Percentiles rank a stretch among this genome's conserved stretches.
Evolutionary conservation across 139 green algal genomes (phyloP).

Genomic region (Coccomyxa sp.): DNA sequence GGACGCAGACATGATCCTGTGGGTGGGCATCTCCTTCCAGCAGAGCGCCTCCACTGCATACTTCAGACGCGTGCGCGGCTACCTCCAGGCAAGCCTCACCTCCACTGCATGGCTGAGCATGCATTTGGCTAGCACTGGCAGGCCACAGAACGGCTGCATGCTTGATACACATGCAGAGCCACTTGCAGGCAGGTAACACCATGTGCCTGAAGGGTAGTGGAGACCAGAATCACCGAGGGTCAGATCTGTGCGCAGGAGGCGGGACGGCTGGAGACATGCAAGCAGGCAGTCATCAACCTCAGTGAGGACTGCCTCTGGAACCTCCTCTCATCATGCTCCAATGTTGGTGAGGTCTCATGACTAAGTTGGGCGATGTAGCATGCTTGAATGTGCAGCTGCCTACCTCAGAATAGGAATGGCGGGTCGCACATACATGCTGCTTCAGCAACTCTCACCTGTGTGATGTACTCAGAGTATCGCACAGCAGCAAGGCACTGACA

Average conservation of each 20-base stretch:
- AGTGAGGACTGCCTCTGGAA: constrained; percentile 81
- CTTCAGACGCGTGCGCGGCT: constrained; percentile 67
- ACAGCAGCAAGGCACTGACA: background rate
- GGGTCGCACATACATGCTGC: background rate
- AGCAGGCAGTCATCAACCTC: constrained; percentile 80
- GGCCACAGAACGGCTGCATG: background rate
- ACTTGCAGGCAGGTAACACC: background rate
- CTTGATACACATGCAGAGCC: background rate
- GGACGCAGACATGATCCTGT: constrained; percentile 74
- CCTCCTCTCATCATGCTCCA: constrained; percentile 61
- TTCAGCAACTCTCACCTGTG: background rate
- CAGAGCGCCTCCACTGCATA: constrained; percentile 82
- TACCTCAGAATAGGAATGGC: background rate
- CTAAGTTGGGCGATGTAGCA: background rate
- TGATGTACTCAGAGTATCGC: background rate
- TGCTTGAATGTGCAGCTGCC: background rate
- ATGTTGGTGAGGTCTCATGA: constrained; percentile 40
- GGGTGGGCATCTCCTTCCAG: constrained; percentile 92
- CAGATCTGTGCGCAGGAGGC: constrained; percentile 18
- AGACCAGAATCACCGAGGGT: background rate
- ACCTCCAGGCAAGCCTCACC: constrained; percentile 13
- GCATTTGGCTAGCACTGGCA: background rate
- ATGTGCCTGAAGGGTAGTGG: too few species aligned
- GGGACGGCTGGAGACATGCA: constrained; percentile 4
- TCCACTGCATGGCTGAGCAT: background rate